Conservation (phyloP, 1,284 basidiomycete species). For the Taiwanofungus camphoratus region DNA sequence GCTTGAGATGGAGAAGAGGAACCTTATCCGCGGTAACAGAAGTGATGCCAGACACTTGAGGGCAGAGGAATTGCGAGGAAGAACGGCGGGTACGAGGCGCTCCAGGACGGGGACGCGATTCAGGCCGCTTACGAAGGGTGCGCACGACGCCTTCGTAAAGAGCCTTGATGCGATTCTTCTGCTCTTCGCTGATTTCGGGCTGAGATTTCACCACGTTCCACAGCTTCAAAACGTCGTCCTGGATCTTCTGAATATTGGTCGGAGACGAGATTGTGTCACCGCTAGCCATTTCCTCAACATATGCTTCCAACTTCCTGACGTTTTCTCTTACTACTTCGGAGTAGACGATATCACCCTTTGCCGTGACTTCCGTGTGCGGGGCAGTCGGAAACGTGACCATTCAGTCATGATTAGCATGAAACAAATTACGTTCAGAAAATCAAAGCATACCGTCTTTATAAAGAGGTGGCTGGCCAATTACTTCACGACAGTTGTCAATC, state of each 20-base stretch:
- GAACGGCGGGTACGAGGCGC: constrained; percentile 73
- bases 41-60: constrained; percentile 72
- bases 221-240: constrained; percentile 91
- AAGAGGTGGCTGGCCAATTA: constrained; percentile 75
- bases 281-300: constrained; percentile 98
- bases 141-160: constrained; percentile 95
- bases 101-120: constrained; percentile 46
- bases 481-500: constrained; percentile 89
- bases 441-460: constrained; percentile 82
- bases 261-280: constrained; percentile 79
- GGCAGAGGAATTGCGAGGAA: constrained; percentile 92
- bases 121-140: constrained; percentile 64
- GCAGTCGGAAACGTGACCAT: constrained; percentile 98
- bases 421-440: background rate
- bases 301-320: constrained; percentile 95
- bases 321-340: constrained; percentile 92
- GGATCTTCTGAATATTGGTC: constrained; percentile 94
- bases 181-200: constrained; percentile 93
- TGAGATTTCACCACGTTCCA: constrained; percentile 98
- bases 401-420: no score
- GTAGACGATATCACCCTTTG: constrained; percentile 93
- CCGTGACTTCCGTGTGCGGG: constrained; percentile 89
- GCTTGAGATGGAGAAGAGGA: constrained; percentile 93
- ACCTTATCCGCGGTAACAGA: constrained; percentile 86
- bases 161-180: constrained; percentile 96